Evolutionary conservation across 345 rosid species (phyloP), one percentile per base, ranked within the genome.

Genomic region (Eucalyptus fibrosa): DNA sequence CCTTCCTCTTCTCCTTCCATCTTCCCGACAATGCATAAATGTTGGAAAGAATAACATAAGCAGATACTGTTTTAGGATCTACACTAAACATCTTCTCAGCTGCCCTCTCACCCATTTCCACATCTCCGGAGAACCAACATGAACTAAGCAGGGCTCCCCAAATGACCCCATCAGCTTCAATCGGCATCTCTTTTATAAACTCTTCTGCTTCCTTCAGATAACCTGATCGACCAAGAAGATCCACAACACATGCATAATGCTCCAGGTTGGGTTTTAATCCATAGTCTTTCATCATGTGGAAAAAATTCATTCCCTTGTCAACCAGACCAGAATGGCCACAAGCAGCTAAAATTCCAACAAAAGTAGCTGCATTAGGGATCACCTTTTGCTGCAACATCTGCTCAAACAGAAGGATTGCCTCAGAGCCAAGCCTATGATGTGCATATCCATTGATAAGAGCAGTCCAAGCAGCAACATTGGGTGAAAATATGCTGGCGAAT

Each of bases 381-480:
- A 92, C 90, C n/a, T 32, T 88, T 89, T 89, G 90, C 89, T 88
- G 91, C 81, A 93, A 80, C 96, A 94, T 94, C 50, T 72, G 90
- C 86, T 89, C 91, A 88, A 93, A 95, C 80, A 93, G 94, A 62
- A 82, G 72, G 62, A 93, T 88, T 86, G 95, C 94, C 90, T 93
- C 94, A 9, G 88, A 91, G 55, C 93, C 94, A 90, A 92, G 94
- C 82, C 97, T 94, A 81, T 94, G 94, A 83, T 91, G 94, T n/a
- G 96, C 94, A 89, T 90, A 93, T 24, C 92, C 96, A 90, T 94
- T 92, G 32, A 94, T 91, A 87, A 95, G 94, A 88, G 97, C 94
- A 4, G 95, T 94, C 96, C 95, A 95, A 24, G 94, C 92, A 34
- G 95, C 95, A 69, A 95, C 95, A 90, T 93, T 93, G 30, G 95